Percentiles rank a stretch among this genome's conserved stretches.
Conservation (phyloP, 768 basidiomycete species). For the Suillus alpinus region DNA sequence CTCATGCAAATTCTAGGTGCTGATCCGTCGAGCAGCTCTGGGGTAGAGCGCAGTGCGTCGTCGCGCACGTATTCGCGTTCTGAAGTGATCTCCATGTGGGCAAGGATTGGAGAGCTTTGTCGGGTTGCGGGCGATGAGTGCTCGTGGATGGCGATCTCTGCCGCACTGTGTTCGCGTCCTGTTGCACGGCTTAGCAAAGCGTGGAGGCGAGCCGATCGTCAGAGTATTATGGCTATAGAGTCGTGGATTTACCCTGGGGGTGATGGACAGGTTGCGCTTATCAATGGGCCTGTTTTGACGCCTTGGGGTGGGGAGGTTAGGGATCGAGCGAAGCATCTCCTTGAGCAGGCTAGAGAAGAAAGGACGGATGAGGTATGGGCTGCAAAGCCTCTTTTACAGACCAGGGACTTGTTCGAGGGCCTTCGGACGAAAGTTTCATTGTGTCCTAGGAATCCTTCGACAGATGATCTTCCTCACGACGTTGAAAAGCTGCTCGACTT, state of each 20-base stretch:
- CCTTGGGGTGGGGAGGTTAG: conserved; percentile 70
- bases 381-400: conserved; percentile 38
- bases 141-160: conserved; percentile 72
- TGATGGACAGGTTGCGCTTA: conserved; percentile 28
- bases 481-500: conserved; percentile 48
- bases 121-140: conserved; percentile 74
- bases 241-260: conserved; percentile 57
- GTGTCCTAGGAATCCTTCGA: conserved; percentile 42
- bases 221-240: conserved; percentile 56
- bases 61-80: conserved; percentile 70
- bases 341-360: conserved; percentile 45
- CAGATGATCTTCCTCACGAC: conserved; percentile 41
- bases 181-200: conserved; percentile 75
- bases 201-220: conserved; percentile 72
- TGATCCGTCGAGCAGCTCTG: conserved; percentile 42
- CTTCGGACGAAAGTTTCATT: conserved; percentile 49
- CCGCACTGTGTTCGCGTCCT: conserved; percentile 69
- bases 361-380: conserved; percentile 43
- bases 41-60: conserved; percentile 32
- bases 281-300: conserved; percentile 46
- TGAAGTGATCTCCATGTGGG: conserved; percentile 73
- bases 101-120: conserved; percentile 68
- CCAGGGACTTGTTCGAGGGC: conserved; percentile 48
- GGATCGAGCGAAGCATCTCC: conserved; percentile 41
- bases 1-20: conserved; percentile 67